phyloP scores from a whole-genome alignment of 768 basidiomycete genomes.

The Imleria badia region DNA sequence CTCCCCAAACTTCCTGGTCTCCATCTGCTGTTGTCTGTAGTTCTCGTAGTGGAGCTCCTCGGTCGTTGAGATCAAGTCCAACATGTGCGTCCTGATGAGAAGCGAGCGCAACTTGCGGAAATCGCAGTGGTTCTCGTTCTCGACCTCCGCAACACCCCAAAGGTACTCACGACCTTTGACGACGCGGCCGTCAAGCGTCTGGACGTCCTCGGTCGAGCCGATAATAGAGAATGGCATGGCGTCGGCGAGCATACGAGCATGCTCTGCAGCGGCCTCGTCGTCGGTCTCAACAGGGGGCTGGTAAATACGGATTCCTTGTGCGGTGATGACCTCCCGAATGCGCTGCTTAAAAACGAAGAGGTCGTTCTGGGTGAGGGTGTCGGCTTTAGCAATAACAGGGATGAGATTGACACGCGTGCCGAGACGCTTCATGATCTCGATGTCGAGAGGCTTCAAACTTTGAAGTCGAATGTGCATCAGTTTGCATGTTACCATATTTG shows the following conservation, averaged over 20 bases:
- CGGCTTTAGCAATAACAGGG: slow-evolving; percentile 96
- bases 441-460: slow-evolving; percentile 91
- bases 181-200: slow-evolving; percentile 82
- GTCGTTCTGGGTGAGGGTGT: slow-evolving; percentile 94
- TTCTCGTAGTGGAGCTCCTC: slow-evolving; percentile 98
- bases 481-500: not conserved
- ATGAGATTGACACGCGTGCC: slow-evolving; percentile 98
- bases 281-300: slow-evolving; percentile 90
- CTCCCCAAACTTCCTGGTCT: slow-evolving; percentile 98
- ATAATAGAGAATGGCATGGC: slow-evolving; percentile 99
- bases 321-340: slow-evolving; percentile 86
- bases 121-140: slow-evolving; percentile 99
- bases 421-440: slow-evolving; percentile 99
- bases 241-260: slow-evolving; percentile 80
- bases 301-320: slow-evolving; percentile 95
- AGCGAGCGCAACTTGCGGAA: slow-evolving; percentile 97
- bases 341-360: slow-evolving; percentile 90
- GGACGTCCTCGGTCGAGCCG: slow-evolving; percentile 93
- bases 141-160: slow-evolving; percentile 99
- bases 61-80: slow-evolving; percentile 93
- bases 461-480: slow-evolving; percentile 6
- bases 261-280: slow-evolving; percentile 82
- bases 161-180: slow-evolving; percentile 99
- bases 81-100: slow-evolving; percentile 96
- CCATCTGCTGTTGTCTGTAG: slow-evolving; percentile 98